Percentiles rank a stretch among this genome's conserved stretches.
These are phyloP conservation scores for Melaleuca alternifolia DNA, from an alignment of 345 rosid genomes.

Conservation along the genomic window DNA sequence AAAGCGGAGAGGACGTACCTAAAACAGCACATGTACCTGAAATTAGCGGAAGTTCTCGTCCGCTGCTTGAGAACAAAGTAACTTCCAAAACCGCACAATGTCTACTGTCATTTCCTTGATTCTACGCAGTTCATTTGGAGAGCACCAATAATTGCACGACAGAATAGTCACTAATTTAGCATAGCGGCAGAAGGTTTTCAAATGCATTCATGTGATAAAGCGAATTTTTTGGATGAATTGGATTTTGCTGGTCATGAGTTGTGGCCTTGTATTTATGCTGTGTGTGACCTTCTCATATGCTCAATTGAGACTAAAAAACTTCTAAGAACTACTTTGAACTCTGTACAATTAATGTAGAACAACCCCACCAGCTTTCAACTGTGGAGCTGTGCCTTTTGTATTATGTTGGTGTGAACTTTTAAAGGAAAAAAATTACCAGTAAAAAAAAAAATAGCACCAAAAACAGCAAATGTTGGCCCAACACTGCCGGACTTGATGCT, in stretches of 20 bases:
- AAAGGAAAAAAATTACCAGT: background rate
- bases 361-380: background rate
- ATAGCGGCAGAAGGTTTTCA: background rate
- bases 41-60: slow-evolving; percentile 53
- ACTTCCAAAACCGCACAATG: background rate
- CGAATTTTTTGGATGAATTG: background rate
- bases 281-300: background rate
- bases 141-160: background rate
- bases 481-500: background rate
- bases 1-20: slow-evolving; percentile 48
- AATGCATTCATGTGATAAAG: background rate
- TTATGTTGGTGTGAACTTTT: background rate
- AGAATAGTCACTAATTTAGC: background rate
- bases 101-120: background rate
- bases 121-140: background rate
- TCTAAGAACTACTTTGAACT: background rate
- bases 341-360: background rate
- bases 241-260: background rate
- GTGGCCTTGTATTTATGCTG: background rate
- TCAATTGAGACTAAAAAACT: background rate
- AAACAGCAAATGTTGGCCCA: background rate
- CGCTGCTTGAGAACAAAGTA: background rate
- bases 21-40: slow-evolving; percentile 80
- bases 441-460: background rate
- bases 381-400: background rate